Evolutionary conservation across 148 eudicot genomes (phyloP).

Genomic region (Vaccinium myrtillus): DNA sequence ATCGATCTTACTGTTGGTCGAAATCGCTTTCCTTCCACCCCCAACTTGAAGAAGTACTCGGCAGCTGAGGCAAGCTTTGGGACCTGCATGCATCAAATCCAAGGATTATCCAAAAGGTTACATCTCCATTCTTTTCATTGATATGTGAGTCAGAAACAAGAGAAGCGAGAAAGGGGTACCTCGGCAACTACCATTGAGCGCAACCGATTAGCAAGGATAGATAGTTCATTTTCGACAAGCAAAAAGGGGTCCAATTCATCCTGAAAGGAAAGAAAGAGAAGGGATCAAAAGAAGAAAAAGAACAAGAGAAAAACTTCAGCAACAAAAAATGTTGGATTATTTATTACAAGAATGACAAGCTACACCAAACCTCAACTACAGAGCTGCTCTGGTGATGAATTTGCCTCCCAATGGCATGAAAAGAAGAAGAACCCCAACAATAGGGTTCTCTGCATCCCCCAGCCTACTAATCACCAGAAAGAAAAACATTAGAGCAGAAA

Average conservation of each 20-base stretch:
- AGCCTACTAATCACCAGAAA: slow-evolving; percentile 71
- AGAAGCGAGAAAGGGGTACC: slow-evolving; percentile 33
- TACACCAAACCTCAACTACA: slow-evolving; percentile 58
- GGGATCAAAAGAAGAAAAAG: background rate
- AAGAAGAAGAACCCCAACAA: slow-evolving; percentile 34
- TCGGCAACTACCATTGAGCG: slow-evolving; percentile 87
- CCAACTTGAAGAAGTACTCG: slow-evolving; percentile 87
- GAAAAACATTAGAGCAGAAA: slow-evolving; percentile 30
- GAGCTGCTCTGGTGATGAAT: slow-evolving; percentile 58
- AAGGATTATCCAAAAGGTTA: slow-evolving; percentile 6
- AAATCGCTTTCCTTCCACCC: slow-evolving; percentile 92
- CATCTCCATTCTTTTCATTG: background rate
- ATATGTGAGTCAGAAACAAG: slow-evolving; percentile 8
- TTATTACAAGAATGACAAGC: slow-evolving; percentile 11
- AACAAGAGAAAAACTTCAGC: background rate
- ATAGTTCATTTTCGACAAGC: slow-evolving; percentile 82
- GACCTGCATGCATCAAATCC: slow-evolving; percentile 48
- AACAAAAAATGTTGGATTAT: background rate
- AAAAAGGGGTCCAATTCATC: slow-evolving; percentile 84
- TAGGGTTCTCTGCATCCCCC: slow-evolving; percentile 52
- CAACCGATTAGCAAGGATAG: slow-evolving; percentile 62
- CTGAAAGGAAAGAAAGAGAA: slow-evolving; percentile 32
- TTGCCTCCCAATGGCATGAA: slow-evolving; percentile 40
- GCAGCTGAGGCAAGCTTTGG: slow-evolving; percentile 96
- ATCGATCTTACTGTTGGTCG: slow-evolving; percentile 74